Evolutionary conservation across 2,329 filamentous ascomycete genomes (phyloP), one percentile per base, ranked within the genome.

Genomic region (Didymella segeticola): DNA sequence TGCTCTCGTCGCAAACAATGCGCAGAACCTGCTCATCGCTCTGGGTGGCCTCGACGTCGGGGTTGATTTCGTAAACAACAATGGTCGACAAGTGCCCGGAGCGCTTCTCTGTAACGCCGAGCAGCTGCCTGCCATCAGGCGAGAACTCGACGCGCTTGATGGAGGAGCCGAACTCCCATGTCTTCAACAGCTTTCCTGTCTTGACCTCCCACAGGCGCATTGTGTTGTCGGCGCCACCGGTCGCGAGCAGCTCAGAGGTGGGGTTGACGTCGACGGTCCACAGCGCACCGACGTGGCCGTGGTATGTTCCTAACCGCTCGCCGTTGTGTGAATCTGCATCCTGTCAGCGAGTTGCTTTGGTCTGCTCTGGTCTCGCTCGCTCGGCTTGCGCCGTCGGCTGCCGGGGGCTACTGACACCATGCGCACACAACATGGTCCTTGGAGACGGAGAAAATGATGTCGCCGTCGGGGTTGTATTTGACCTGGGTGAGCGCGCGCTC

Each of bases 231-330:
- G 95, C 95, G 68, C 93, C 95, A 70, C 95, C 95, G 58, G 91
- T 96, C 73, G 93, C 95, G 74, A 98, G 88, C 73, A 99, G 86
- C 70, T 90, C 91, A 62, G 89, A 90, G 70, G 92, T 92, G 63
- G 93, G 93, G 80, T 96, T 91, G 73, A 96, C 89, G 75, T 99
- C 95, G 78, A 99, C 90, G 60, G 95, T 97, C 95, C 95, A 99
- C 82, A 99, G 90, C 70, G 95, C 93, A 80, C 95, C 95, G 78
- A 96, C 89, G 80, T 99, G 95, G 77, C 95, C 95, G 75, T 91
- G 88, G 82, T 98, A 99, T 69, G 93, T 73, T 72, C 95, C 95
- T 71, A 98, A 85, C 71, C 95, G 90, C 83, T 99, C 95, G 80
- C 95, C 95, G 79, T 99, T 99, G 82, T 96, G 92, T 63, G 92